These are phyloP conservation scores for Scytalidium lignicola DNA, from an alignment of 2,329 filamentous ascomycete genomes.

Conservation along the genomic window DNA sequence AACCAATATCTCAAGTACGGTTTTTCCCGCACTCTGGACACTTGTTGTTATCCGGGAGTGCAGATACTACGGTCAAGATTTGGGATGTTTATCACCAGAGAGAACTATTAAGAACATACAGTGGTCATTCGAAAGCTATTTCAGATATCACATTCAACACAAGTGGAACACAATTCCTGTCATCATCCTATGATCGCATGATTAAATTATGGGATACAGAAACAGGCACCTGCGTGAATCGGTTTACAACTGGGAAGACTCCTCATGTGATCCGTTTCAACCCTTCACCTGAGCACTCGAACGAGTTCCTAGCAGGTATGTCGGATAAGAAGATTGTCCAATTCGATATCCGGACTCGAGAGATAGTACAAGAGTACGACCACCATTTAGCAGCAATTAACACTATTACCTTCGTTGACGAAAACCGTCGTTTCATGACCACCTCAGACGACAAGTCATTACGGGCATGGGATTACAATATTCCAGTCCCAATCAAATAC, in stretches of 20 bases:
- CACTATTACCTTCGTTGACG: constrained; percentile 93
- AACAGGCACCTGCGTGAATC: constrained; percentile 79
- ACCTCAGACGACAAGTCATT: constrained; percentile 96
- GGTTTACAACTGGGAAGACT: constrained; percentile 90
- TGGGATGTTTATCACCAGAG: constrained; percentile 91
- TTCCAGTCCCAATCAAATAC: constrained; percentile 97
- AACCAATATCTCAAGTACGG: constrained; percentile 80
- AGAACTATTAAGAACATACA: constrained; percentile 85
- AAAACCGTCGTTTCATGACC: constrained; percentile 92
- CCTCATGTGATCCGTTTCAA: constrained; percentile 95
- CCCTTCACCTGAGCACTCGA: constrained; percentile 66
- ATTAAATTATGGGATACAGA: constrained; percentile 99
- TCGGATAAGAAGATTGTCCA: constrained; percentile 99
- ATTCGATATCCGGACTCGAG: constrained; percentile 76
- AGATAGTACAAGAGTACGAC: constrained; percentile 94
- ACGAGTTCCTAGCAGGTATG: constrained; percentile 95
- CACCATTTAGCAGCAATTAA: constrained; percentile 98
- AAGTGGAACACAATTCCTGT: constrained; percentile 79
- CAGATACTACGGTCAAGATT: constrained; percentile 86
- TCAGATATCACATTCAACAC: constrained; percentile 86
- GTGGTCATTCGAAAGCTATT: constrained; percentile 83
- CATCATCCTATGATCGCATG: constrained; percentile 86
- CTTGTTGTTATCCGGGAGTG: constrained; percentile 80
- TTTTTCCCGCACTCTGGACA: constrained; percentile 90
- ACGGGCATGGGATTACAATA: constrained; percentile 96